phyloP scores from a whole-genome alignment of 164 flowering plant species.

The Aristolochia contorta region DNA sequence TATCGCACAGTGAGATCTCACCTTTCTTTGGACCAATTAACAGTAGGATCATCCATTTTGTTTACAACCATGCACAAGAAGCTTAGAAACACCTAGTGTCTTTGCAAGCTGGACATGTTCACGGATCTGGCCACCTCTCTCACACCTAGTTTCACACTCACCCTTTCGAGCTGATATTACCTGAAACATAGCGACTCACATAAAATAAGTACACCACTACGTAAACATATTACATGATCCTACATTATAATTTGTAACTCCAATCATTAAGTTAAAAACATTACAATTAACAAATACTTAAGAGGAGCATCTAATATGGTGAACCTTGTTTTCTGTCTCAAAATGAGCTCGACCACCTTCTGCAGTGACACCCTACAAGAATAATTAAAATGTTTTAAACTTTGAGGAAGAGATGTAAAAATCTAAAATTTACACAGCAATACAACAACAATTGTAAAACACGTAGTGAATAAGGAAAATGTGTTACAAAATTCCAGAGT shows the following conservation, averaged over 20 bases:
- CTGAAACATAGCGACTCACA: constrained; percentile 17
- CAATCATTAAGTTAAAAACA: not conserved
- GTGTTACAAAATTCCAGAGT: too few relatives aligned
- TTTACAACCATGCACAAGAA: constrained; percentile 90
- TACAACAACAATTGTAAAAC: not conserved
- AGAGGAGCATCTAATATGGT: constrained; percentile 99
- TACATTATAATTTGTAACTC: not conserved
- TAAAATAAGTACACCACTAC: not conserved
- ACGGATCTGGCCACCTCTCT: constrained; percentile 98
- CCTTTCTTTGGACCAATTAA: constrained; percentile 92
- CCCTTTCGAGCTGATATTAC: constrained; percentile 99
- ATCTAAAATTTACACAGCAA: not conserved
- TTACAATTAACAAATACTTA: constrained; percentile 5
- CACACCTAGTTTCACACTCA: constrained; percentile 98
- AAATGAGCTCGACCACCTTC: constrained; percentile 99
- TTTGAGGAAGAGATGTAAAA: not conserved
- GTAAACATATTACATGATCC: too few relatives aligned
- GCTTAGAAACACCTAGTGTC: constrained; percentile 91
- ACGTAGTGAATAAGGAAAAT: too few relatives aligned
- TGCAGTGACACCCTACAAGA: constrained; percentile 79
- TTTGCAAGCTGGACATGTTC: constrained; percentile 98
- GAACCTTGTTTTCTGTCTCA: constrained; percentile 91
- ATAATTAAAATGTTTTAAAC: not conserved
- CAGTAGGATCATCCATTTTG: constrained; percentile 99
- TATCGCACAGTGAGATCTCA: constrained; percentile 10